Base-by-base conservation (phyloP, 306 rosid species). In the Senna tora region DNA sequence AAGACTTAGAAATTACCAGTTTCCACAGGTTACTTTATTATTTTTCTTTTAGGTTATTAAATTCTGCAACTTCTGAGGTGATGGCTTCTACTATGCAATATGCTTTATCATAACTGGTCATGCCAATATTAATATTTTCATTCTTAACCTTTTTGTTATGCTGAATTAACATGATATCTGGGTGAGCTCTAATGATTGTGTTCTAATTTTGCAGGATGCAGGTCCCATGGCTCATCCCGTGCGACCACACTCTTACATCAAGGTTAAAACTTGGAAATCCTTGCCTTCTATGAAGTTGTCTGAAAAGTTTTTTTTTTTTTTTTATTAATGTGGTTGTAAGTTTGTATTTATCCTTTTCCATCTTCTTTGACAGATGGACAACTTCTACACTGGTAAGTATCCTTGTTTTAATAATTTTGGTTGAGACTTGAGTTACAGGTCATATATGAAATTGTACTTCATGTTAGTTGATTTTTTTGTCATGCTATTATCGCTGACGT, bases 201-300 rank as follows among this genome's bases (percentile, higher is more conserved):
- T 62, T 58, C 71, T 65, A 65, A 58, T 72, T 81, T 83, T 83
- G 68, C 73, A 95, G 99, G 99, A 95, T 82, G 88, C 96, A 22
- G 97, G 99, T 62, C 99, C 99, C 67, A 95, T 95, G 97, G 96
- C 99, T 77, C 99, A 95, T 83, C 99, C 99, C 5, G 96, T 95
- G 69, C 87, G 97, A 47, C 99, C 99, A 39, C 99, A 95, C 82
- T 95, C 99, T 56, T 95, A 95, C 76, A 95, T 95, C 71, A 95
- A 95, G 99, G 99, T 95, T 79, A 68, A 85, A 75, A 67, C 67
- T 55, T 72, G 38, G 6, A 73, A 51, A 66, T 80, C 51, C 41
- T 69, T 72, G 70, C 57, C 14, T 50, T 51, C 47, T 65, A 33
- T 46, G 30, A 61, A 65, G 39, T 67, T 82, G 43, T 67, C 57